Evolutionary conservation across 345 rosid genomes (phyloP).

Genomic region (Excoecaria agallocha): DNA sequence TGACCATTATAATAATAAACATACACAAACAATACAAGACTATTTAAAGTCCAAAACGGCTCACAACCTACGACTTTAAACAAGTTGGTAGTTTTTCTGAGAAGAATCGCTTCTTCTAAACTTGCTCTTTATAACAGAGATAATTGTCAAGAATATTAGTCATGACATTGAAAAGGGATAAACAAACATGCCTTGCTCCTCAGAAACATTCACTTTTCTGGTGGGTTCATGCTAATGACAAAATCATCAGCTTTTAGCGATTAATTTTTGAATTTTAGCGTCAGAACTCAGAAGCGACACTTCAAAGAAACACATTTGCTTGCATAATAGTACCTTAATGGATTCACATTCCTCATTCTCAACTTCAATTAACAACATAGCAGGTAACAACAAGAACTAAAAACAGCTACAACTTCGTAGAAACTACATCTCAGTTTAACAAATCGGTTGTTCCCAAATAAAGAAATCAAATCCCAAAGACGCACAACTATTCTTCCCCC

Average conservation of each 20-base stretch:
- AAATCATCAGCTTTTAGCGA: background rate
- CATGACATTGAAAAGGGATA: background rate
- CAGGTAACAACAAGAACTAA: background rate
- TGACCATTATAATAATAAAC: too few species aligned
- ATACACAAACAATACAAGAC: background rate
- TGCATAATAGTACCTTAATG: background rate
- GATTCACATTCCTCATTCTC: conserved; percentile 3
- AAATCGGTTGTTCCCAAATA: background rate
- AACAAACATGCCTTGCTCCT: background rate
- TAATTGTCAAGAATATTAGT: background rate
- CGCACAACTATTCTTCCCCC: background rate
- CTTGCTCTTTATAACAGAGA: background rate
- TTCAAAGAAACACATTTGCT: background rate
- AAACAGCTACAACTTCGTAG: too few species aligned
- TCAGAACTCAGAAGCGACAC: background rate
- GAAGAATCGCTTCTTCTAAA: background rate
- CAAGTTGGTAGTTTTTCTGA: background rate
- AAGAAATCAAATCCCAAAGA: background rate
- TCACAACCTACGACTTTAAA: background rate
- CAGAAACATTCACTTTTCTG: background rate
- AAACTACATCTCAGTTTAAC: background rate
- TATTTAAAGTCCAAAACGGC: background rate
- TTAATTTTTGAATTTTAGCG: background rate
- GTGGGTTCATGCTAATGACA: background rate
- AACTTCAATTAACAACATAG: background rate